Base-by-base conservation (phyloP, 805 yeast genomes). In the Cyberlindnera petersonii region DNA sequence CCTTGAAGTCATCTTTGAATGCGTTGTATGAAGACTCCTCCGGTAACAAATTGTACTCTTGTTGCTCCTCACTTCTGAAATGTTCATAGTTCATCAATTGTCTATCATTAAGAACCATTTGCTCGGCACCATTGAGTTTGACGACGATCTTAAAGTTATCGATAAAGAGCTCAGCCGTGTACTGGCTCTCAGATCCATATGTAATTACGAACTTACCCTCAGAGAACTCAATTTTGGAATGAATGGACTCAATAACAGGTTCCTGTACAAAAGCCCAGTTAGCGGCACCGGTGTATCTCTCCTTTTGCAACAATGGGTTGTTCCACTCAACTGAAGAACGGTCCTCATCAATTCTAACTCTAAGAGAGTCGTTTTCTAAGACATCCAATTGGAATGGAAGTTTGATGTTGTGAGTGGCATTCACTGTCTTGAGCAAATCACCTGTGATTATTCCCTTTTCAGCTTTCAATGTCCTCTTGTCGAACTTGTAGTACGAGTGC, bases 31-130 rank as follows among this genome's bases (percentile, higher is more conserved):
- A 70, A 1, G 77, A 65, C 61, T 89, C 96, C 43, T 74, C 77
- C 0, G 77, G 74, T 3, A 69, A 50, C 7, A 79, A 46, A 24
- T 74, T 68, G 10, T 58, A 54, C 5, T 59, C 58, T 22, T 68
- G 65, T n/a, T 63, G 60, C 7, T 66, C 72, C 43, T 59, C 53
- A 1, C 69, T 58, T 55, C 97, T 71, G 58, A 69, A 74, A 53
- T 91, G 97, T 59, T 93, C 99, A n/a, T 82, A 42, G 54, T 91
- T 91, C 43, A 93, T 62, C 33, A 86, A 72, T 24, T 75, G 65
- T 29, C 79, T 68, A 36, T 81, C 88, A 58, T 93, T 93, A 15
- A 89, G 54, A 2, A 74, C 63, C 10, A 87, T 49, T 43, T 77
- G 76, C 0, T 61, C 58, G 15, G 63, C 59, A 5, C 68, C 74